These are phyloP conservation scores for Escovopsis sp. DNA, from an alignment of 2,329 filamentous ascomycete genomes.

Conservation along the genomic window DNA sequence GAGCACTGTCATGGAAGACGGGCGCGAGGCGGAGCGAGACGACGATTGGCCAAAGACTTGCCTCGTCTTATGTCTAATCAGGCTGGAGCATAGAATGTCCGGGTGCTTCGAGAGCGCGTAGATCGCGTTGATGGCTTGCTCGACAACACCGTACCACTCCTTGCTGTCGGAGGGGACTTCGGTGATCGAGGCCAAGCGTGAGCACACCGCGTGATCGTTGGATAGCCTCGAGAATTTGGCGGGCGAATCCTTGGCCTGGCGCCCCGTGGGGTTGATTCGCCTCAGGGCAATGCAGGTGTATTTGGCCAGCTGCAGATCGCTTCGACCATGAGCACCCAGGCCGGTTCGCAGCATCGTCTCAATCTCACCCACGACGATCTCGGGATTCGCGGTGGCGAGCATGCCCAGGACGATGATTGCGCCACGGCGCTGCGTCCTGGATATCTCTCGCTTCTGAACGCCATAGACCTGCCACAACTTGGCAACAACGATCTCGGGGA, in stretches of 20 bases:
- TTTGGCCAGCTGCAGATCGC: constrained; percentile 78
- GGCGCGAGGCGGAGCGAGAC: constrained; percentile 28
- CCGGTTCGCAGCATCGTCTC: constrained; percentile 88
- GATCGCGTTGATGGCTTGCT: constrained; percentile 91
- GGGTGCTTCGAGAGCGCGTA: constrained; percentile 90
- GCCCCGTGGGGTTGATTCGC: constrained; percentile 74
- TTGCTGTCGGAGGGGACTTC: constrained; percentile 80
- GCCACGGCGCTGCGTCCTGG: constrained; percentile 74
- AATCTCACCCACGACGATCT: constrained; percentile 89
- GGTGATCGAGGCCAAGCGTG: constrained; percentile 67
- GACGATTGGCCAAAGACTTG: constrained; percentile 50
- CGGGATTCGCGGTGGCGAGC: constrained; percentile 82
- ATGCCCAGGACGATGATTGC: constrained; percentile 95
- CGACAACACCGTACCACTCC: constrained; percentile 91
- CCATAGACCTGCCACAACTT: constrained; percentile 98
- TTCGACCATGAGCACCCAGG: constrained; percentile 63
- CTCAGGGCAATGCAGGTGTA: constrained; percentile 90
- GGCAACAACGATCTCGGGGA: constrained; percentile 71
- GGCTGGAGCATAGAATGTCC: constrained; percentile 81
- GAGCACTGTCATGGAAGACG: constrained; percentile 23
- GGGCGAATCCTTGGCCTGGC: constrained; percentile 59
- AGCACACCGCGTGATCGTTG: constrained; percentile 82
- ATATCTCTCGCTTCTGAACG: constrained; percentile 85
- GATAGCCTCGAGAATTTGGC: constrained; percentile 62
- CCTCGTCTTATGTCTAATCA: constrained; percentile 75